Base-by-base conservation (phyloP, 768 basidiomycete genomes). In the Paxillus rubicundulus region DNA sequence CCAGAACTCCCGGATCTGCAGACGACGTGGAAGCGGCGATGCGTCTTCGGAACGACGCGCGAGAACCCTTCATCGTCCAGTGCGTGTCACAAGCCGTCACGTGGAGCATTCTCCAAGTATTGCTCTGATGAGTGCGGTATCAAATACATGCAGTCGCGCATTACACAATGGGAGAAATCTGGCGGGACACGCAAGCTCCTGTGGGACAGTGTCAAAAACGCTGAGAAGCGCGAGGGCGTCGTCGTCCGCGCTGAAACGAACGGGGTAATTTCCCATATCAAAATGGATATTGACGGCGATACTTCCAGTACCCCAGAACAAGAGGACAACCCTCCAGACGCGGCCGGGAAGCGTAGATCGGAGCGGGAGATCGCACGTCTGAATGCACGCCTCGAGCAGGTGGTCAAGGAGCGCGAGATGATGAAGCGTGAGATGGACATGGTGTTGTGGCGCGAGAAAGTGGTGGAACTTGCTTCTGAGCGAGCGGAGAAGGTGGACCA, bases 91-190 rank as follows among this genome's bases (percentile, higher is more conserved):
- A 86, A 84, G 55, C 86, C 92, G 9, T 83, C 87, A 7, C 86
- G 89, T 14, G 86, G 88, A 20, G 80, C 80, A 2, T 86, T 92
- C 61, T 94, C 92, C 20, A 95, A 95, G 67, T 96, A 92, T 66
- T 96, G 92, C 67, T 92, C 90, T 13, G 87, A 91, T 48, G 89
- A 87, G 55, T 96, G 92, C 58, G 92, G 92, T 12, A 72, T 89
- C 55, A 81, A 80, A 57, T 86, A 80, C 69, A 84, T 88, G 83
- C 81, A 79, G 55, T 70, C 72, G 42, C 82, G 82, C 41, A 82
- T 89, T 43, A 75, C 82, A 21, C 73, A 72, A 36, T 89, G 82
- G 79, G 71, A 79, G 10, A 79, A 79, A 59, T 78, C 78, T 32
- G 85, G 85, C 17, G 85, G 85, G 4, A 80, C 80, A 63, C 77